These are phyloP conservation scores for Didymosphaeria variabile DNA, from an alignment of 2,329 filamentous ascomycete species.

Conservation along the genomic window DNA sequence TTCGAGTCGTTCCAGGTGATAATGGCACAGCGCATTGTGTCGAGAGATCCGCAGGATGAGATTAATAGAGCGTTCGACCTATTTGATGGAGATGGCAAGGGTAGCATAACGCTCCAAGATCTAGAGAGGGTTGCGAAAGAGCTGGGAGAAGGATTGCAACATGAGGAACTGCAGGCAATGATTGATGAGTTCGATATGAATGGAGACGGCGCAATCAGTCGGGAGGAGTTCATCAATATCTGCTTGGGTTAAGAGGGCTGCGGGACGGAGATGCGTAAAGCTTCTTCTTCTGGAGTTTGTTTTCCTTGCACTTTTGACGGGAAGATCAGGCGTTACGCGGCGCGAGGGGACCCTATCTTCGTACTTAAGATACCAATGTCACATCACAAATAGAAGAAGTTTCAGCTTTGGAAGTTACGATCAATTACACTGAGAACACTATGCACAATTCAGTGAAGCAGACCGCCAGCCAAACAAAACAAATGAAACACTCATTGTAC, in stretches of 20 bases:
- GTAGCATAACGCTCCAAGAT: slow-evolving; percentile 88
- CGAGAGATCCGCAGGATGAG: slow-evolving; percentile 88
- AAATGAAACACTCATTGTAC: slow-evolving; percentile 45
- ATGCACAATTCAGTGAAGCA: slow-evolving; percentile 46
- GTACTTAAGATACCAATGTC: slow-evolving; percentile 22
- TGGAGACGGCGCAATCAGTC: slow-evolving; percentile 79
- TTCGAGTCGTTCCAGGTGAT: slow-evolving; percentile 77
- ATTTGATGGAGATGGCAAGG: slow-evolving; percentile 93
- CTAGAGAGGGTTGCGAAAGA: slow-evolving; percentile 87
- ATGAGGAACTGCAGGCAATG: slow-evolving; percentile 93
- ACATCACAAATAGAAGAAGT: background rate
- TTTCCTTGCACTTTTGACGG: background rate
- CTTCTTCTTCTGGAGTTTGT: background rate
- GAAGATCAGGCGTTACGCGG: slow-evolving; percentile 6
- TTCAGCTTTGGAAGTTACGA: slow-evolving; percentile 11
- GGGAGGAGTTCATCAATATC: slow-evolving; percentile 73
- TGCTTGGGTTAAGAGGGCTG: slow-evolving; percentile 58
- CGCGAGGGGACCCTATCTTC: background rate
- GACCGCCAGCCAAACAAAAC: slow-evolving; percentile 30
- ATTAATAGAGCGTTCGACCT: slow-evolving; percentile 89
- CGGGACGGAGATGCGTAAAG: background rate
- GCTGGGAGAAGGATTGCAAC: slow-evolving; percentile 89
- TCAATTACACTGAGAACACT: slow-evolving; percentile 41
- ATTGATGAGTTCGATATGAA: slow-evolving; percentile 98
- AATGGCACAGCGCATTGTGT: slow-evolving; percentile 79